phyloP scores from a whole-genome alignment of 2,329 filamentous ascomycete genomes.

The Fusarium dimerum region DNA sequence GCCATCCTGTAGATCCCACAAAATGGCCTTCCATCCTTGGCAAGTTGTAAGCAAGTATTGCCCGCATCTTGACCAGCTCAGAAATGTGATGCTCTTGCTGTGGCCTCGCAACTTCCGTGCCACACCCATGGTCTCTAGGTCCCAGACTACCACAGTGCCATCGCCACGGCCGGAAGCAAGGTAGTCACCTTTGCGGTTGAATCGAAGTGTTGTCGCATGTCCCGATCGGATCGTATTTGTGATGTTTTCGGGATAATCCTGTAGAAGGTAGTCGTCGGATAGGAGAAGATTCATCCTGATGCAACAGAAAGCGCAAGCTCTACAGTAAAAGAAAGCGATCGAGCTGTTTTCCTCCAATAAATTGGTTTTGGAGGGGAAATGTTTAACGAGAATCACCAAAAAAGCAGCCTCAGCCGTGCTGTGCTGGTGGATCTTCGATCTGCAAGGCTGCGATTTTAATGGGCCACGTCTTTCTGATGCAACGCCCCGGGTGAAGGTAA shows the following conservation, averaged over 20 bases:
- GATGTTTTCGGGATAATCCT: slow-evolving; percentile 88
- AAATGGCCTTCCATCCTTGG: slow-evolving; percentile 93
- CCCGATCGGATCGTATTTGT: slow-evolving; percentile 80
- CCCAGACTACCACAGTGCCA: slow-evolving; percentile 93
- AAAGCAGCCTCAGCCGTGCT: slow-evolving; percentile 27
- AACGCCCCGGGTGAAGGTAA: slow-evolving; percentile 15
- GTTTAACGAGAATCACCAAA: slow-evolving; percentile 20
- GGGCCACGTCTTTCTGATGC: slow-evolving; percentile 1
- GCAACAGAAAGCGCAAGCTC: background rate
- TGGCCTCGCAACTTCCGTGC: slow-evolving; percentile 93
- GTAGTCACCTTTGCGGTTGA: slow-evolving; percentile 93
- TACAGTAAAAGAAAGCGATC: slow-evolving; percentile 4
- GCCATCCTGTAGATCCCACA: slow-evolving; percentile 82
- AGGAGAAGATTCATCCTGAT: slow-evolving; percentile 58
- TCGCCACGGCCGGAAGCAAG: slow-evolving; percentile 92
- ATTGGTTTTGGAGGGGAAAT: slow-evolving; percentile 11
- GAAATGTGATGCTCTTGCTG: slow-evolving; percentile 87
- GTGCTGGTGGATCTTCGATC: slow-evolving; percentile 19
- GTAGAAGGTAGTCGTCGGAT: slow-evolving; percentile 64
- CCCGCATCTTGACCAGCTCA: slow-evolving; percentile 94
- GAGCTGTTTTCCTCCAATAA: slow-evolving; percentile 14
- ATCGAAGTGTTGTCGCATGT: slow-evolving; percentile 71
- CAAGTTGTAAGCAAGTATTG: slow-evolving; percentile 89
- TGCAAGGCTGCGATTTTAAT: slow-evolving; percentile 36
- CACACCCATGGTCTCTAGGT: slow-evolving; percentile 95